phyloP scores from a whole-genome alignment of 345 rosid genomes.

The Arabis alpina region DNA sequence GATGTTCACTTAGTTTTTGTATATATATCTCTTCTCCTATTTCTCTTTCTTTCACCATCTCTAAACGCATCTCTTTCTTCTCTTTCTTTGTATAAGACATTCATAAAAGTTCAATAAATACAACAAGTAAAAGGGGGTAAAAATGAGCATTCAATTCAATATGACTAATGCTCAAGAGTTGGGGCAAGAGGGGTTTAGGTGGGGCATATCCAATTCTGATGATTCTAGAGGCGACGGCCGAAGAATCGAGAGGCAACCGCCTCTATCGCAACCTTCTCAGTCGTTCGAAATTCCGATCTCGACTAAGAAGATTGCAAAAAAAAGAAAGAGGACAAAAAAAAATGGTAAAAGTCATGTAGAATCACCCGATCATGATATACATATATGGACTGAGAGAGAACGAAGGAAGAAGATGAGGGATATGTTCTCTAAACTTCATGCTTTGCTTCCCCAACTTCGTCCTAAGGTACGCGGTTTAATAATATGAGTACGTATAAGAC shows the following conservation, averaged over 20 bases:
- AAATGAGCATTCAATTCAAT: conserved; percentile 37
- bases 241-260: conserved; percentile 15
- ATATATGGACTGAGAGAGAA: conserved; percentile 80
- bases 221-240: conserved; percentile 23
- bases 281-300: neutral
- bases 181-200: conserved; percentile 44
- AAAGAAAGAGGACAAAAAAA: conserved; percentile 4
- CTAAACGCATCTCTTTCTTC: conserved; percentile 31
- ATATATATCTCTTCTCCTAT: conserved; percentile 20
- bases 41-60: conserved; percentile 38
- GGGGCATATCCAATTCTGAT: conserved; percentile 52
- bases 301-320: conserved; percentile 9
- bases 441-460: conserved; percentile 80
- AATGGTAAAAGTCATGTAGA: conserved; percentile 23
- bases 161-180: conserved; percentile 35
- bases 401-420: conserved; percentile 83
- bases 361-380: conserved; percentile 59
- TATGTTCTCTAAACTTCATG: conserved; percentile 71
- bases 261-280: conserved; percentile 2
- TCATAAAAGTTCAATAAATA: conserved; percentile 31
- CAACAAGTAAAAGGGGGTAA: conserved; percentile 11
- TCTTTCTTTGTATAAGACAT: conserved; percentile 2
- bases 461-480: conserved; percentile 55
- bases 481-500: neutral
- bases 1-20: conserved; percentile 4